Conservation (phyloP, 208 protist genomes). For the Leishmania martiniquensis region DNA sequence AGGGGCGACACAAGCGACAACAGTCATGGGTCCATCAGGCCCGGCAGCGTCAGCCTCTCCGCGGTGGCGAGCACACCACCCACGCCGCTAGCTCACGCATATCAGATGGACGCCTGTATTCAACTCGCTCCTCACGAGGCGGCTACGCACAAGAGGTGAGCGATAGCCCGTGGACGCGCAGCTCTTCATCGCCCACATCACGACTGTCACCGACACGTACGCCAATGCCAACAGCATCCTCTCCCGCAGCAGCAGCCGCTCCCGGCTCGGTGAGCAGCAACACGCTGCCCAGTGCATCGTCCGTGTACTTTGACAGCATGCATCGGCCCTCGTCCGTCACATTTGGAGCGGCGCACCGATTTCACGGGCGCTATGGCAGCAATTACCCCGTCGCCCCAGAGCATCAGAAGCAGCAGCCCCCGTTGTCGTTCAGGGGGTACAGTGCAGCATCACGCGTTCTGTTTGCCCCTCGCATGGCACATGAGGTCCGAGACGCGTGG, state of each 20-base stretch:
- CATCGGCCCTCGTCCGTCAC: background rate
- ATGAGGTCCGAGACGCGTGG: background rate
- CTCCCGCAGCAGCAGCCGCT: conserved; percentile 9
- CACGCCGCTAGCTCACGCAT: background rate
- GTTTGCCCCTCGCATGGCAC: background rate
- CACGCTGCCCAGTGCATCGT: conserved; percentile 20
- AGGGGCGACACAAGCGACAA: background rate
- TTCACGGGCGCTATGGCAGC: background rate
- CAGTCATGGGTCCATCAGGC: background rate
- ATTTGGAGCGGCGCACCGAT: background rate
- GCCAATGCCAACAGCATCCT: background rate
- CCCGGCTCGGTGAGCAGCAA: conserved; percentile 12
- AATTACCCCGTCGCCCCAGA: background rate
- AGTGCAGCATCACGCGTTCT: conserved; percentile 7
- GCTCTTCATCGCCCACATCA: background rate
- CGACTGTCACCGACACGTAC: background rate
- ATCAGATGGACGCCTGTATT: background rate
- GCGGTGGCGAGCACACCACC: background rate
- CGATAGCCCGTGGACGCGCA: conserved; percentile 3
- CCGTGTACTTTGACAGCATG: conserved; percentile 30
- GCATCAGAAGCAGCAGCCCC: background rate
- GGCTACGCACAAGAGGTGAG: background rate
- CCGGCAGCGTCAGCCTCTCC: background rate
- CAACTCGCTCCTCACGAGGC: conserved; percentile 4
- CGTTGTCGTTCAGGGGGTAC: background rate